Conservation (phyloP, 2,329 filamentous ascomycete genomes). For the Trichoderma gracile region DNA sequence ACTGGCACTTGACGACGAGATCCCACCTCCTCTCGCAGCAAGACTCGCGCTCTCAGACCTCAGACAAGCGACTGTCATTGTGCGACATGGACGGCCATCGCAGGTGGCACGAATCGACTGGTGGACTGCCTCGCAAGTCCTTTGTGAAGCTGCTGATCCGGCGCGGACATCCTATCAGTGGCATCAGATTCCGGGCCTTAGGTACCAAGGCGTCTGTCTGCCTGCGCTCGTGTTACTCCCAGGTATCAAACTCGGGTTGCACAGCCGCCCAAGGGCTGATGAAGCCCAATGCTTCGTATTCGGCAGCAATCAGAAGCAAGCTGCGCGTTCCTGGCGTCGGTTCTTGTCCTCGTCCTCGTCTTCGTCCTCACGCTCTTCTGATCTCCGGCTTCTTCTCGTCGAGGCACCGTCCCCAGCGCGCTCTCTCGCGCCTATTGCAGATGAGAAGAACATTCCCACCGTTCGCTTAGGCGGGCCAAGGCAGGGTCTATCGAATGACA, state of each 20-base stretch:
- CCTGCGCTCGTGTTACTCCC: too few relatives aligned
- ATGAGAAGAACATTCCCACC: not conserved
- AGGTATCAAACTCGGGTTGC: not conserved
- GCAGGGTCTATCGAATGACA: conserved; percentile 6
- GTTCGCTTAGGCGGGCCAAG: conserved; percentile 14
- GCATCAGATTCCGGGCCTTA: not conserved
- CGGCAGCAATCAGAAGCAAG: not conserved
- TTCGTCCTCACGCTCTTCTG: not conserved
- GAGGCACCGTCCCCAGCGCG: too few relatives aligned
- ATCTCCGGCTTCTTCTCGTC: not conserved
- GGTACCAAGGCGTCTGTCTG: too few relatives aligned
- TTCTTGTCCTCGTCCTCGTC: not conserved
- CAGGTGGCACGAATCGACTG: too few relatives aligned
- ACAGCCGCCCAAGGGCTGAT: not conserved
- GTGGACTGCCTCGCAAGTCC: too few relatives aligned
- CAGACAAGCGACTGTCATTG: too few relatives aligned
- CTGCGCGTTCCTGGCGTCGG: too few relatives aligned
- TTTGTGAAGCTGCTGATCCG: too few relatives aligned
- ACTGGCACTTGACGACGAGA: too few relatives aligned
- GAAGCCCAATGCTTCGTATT: conserved; percentile 13
- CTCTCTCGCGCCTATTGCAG: not conserved
- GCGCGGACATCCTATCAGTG: not conserved
- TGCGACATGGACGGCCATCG: too few relatives aligned
- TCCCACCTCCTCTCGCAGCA: too few relatives aligned
- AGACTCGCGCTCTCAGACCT: too few relatives aligned